Evolutionary conservation across 2,329 filamentous ascomycete species (phyloP).

Genomic region (Xylaria sp.): DNA sequence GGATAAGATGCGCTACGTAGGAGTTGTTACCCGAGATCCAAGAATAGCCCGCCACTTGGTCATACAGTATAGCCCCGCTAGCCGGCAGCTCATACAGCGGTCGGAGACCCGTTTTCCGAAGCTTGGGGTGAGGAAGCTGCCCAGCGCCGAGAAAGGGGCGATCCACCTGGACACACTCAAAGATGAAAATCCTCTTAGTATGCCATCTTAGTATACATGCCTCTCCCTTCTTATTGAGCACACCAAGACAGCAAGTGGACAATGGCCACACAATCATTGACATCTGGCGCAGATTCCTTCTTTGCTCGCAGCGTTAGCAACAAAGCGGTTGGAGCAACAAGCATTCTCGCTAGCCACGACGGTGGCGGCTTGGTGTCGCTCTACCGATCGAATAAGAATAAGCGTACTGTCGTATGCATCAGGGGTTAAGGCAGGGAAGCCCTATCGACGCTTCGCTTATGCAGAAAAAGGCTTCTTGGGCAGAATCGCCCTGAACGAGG

Average conservation of each 20-base stretch:
- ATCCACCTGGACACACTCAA: slow-evolving; percentile 7
- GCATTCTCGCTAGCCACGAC: not conserved
- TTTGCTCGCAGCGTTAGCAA: not conserved
- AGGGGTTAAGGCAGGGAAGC: slow-evolving; percentile 23
- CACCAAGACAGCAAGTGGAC: slow-evolving; percentile 8
- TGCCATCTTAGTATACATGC: not conserved
- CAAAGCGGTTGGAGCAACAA: not conserved
- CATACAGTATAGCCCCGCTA: slow-evolving; percentile 8
- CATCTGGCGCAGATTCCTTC: slow-evolving; percentile 9
- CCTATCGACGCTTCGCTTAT: slow-evolving; percentile 32
- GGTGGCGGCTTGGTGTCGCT: slow-evolving; percentile 5
- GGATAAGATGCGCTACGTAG: not conserved
- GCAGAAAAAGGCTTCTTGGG: slow-evolving; percentile 29
- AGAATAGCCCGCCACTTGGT: not conserved
- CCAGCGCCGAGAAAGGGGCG: slow-evolving; percentile 29
- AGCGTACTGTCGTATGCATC: slow-evolving; percentile 4
- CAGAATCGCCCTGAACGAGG: not conserved
- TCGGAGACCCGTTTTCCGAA: slow-evolving; percentile 33
- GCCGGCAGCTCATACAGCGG: slow-evolving; percentile 13
- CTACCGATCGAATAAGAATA: slow-evolving; percentile 9
- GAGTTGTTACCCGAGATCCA: slow-evolving; percentile 8
- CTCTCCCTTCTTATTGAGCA: slow-evolving; percentile 8
- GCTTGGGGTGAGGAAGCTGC: slow-evolving; percentile 25
- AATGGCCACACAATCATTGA: not conserved
- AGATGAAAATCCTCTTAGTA: slow-evolving; percentile 17